Percentiles rank a stretch among this genome's conserved stretches.
Conservation (phyloP, 2,329 filamentous ascomycete species). For the Pyricularia grisea region DNA sequence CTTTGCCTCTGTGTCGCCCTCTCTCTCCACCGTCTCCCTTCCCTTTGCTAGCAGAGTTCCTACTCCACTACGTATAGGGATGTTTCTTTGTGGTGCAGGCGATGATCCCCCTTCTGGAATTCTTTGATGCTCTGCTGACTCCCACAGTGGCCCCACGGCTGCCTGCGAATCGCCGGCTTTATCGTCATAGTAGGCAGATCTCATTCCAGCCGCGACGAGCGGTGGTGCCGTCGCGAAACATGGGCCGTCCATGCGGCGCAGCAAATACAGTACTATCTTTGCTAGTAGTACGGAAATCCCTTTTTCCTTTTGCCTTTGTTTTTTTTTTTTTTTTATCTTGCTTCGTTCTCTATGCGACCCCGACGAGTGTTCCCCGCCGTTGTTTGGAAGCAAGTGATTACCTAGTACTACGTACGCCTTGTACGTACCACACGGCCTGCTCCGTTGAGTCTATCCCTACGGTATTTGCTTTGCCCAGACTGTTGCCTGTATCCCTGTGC, state of each 20-base stretch:
- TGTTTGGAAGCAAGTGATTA: neutral
- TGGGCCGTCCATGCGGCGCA: neutral
- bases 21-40: neutral
- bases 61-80: neutral
- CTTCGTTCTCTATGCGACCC: neutral
- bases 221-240: neutral
- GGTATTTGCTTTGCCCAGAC: neutral
- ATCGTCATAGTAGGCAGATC: neutral
- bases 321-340: too few species aligned
- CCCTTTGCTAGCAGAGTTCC: neutral
- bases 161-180: neutral
- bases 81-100: neutral
- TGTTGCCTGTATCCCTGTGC: neutral
- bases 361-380: neutral
- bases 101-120: neutral
- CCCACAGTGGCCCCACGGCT: neutral
- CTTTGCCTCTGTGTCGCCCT: neutral
- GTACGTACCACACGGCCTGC: neutral
- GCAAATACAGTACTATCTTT: neutral
- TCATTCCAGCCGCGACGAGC: neutral
- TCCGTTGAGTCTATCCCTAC: neutral
- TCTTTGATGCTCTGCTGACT: conserved; percentile 2
- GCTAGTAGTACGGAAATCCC: neutral
- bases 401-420: neutral
- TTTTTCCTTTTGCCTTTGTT: neutral